These are phyloP conservation scores for Umbelopsis isabellina DNA, from an alignment of 192 early-diverging fungal species.

Conservation along the genomic window DNA sequence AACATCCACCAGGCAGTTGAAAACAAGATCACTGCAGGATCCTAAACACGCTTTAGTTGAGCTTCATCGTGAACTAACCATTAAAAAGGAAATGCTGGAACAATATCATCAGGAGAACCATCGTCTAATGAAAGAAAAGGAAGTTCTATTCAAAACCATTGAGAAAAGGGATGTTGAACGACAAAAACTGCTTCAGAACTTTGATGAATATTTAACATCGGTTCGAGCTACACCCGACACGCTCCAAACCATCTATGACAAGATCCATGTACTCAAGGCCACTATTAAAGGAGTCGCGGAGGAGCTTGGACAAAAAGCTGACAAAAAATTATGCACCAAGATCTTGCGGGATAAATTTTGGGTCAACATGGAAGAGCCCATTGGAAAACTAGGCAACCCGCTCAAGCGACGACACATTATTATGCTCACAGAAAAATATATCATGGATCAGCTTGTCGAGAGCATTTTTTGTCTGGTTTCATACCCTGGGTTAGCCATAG, in stretches of 20 bases:
- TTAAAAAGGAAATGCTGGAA: slow-evolving; percentile 11
- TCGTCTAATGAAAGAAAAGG: background rate
- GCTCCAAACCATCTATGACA: slow-evolving; percentile 41
- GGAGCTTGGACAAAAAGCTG: slow-evolving; percentile 31
- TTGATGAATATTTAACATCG: slow-evolving; percentile 31
- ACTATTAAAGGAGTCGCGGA: slow-evolving; percentile 40
- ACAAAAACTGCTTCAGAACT: slow-evolving; percentile 31
- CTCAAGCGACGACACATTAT: slow-evolving; percentile 37
- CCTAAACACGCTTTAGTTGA: background rate
- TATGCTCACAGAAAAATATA: slow-evolving; percentile 56
- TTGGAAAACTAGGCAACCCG: slow-evolving; percentile 43
- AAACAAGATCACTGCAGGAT: slow-evolving; percentile 10
- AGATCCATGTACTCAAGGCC: slow-evolving; percentile 42
- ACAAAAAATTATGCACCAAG: slow-evolving; percentile 31
- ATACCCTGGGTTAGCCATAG: slow-evolving; percentile 37
- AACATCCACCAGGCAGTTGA: background rate
- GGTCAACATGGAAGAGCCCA: slow-evolving; percentile 34
- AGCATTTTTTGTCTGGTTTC: slow-evolving; percentile 47
- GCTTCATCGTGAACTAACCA: background rate
- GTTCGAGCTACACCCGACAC: slow-evolving; percentile 54
- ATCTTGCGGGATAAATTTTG: slow-evolving; percentile 30
- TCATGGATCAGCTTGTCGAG: slow-evolving; percentile 53
- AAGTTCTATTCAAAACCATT: background rate
- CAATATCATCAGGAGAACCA: slow-evolving; percentile 15
- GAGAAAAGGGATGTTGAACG: slow-evolving; percentile 25